Percentiles rank a stretch among this genome's conserved stretches.
phyloP scores from a whole-genome alignment of 2,329 filamentous ascomycete genomes.

The Cryphonectria naterciae region DNA sequence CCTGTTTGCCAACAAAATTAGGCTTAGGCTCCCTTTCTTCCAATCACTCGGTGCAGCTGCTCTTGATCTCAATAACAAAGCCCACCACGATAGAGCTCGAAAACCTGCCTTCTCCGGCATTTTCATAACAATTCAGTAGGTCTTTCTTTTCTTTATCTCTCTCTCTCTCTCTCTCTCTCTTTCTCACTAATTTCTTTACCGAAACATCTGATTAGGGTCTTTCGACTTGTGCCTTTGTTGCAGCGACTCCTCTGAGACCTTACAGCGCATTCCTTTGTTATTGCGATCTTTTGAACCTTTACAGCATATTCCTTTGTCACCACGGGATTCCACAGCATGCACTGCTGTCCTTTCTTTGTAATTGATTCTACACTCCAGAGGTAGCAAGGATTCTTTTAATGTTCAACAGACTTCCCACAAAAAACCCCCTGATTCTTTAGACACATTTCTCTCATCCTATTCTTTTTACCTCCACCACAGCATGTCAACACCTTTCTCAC shows the following conservation, averaged over 20 bases:
- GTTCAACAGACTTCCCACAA: neutral
- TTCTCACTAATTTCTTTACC: neutral
- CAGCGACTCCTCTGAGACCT: too few relatives aligned
- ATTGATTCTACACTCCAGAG: neutral
- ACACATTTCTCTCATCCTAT: neutral
- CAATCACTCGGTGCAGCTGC: too few relatives aligned
- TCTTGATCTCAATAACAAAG: too few relatives aligned
- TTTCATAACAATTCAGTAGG: too few relatives aligned
- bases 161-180: neutral
- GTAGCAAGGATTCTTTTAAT: neutral
- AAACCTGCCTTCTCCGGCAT: too few relatives aligned
- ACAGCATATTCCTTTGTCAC: neutral
- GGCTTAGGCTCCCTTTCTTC: too few relatives aligned
- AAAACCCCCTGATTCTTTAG: neutral
- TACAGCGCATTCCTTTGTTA: neutral
- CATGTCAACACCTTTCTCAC: too few relatives aligned
- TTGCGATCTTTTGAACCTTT: neutral
- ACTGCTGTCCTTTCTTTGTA: neutral
- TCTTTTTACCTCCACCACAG: neutral
- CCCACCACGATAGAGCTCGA: too few relatives aligned
- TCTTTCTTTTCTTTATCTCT: too few relatives aligned
- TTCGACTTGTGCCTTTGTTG: too few relatives aligned
- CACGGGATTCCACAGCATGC: neutral
- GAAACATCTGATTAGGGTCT: too few relatives aligned
- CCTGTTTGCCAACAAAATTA: too few relatives aligned